phyloP scores from a whole-genome alignment of 2,329 filamentous ascomycete species.

The Nemania sp. region DNA sequence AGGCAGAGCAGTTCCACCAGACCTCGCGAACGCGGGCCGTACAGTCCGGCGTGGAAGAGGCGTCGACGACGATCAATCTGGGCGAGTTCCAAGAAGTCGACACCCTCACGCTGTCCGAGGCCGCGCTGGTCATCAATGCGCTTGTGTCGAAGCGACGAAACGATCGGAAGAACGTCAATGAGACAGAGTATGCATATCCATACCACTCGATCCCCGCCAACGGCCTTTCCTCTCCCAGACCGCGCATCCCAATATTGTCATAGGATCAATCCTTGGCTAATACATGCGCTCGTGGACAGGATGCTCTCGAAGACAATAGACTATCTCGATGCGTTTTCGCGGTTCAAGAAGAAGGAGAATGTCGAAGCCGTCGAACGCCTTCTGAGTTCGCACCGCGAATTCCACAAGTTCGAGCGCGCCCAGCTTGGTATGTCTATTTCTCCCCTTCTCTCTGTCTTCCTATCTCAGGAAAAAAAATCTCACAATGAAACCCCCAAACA shows the following conservation, averaged over 20 bases:
- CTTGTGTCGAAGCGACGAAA: slow-evolving; percentile 79
- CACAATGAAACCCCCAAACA: slow-evolving; percentile 7
- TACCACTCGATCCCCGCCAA: background rate
- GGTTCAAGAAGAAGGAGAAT: slow-evolving; percentile 94
- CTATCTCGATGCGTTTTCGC: slow-evolving; percentile 91
- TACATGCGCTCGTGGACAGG: slow-evolving; percentile 44
- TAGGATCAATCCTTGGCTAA: slow-evolving; percentile 8
- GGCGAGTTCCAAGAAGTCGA: slow-evolving; percentile 94
- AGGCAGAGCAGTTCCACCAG: slow-evolving; percentile 43
- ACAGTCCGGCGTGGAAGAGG: slow-evolving; percentile 83
- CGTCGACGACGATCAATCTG: slow-evolving; percentile 76
- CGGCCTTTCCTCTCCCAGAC: background rate
- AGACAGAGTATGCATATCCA: slow-evolving; percentile 69
- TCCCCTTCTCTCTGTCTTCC: background rate
- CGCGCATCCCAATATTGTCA: background rate
- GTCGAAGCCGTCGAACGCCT: slow-evolving; percentile 92
- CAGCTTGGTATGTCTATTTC: slow-evolving; percentile 70
- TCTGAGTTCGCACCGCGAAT: slow-evolving; percentile 74
- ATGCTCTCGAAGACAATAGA: slow-evolving; percentile 86
- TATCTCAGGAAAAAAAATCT: background rate
- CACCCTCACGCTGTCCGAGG: slow-evolving; percentile 89
- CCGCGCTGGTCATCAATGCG: slow-evolving; percentile 87
- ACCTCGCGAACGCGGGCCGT: slow-evolving; percentile 70
- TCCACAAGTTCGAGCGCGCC: slow-evolving; percentile 91
- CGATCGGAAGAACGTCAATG: slow-evolving; percentile 79